These are phyloP conservation scores for Sutorius eximius DNA, from an alignment of 1,284 basidiomycete genomes.

Conservation along the genomic window DNA sequence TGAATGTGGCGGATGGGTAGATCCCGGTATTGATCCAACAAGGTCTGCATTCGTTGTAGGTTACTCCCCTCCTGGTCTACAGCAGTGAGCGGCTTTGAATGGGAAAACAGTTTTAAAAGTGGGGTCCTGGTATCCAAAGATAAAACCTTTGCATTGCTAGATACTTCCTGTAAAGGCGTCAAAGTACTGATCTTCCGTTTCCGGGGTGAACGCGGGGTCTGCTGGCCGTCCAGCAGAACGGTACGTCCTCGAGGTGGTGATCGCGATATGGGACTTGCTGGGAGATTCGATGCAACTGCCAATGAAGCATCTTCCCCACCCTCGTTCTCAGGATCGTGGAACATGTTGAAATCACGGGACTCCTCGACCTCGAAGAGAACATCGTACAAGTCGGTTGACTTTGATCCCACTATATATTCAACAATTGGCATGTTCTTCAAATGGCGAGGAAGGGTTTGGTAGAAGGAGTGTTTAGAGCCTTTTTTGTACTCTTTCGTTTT, in stretches of 20 bases:
- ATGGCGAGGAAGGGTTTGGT: constrained; percentile 63
- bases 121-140: constrained; percentile 33
- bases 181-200: constrained; percentile 33
- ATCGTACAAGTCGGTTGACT: constrained; percentile 64
- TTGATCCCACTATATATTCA: constrained; percentile 68
- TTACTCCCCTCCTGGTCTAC: constrained; percentile 39
- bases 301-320: constrained; percentile 12
- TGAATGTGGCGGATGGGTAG: constrained; percentile 64
- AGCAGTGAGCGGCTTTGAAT: constrained; percentile 15
- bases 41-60: constrained; percentile 54
- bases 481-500: constrained; percentile 50
- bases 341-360: constrained; percentile 49
- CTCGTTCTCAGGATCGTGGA: constrained; percentile 49
- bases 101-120: constrained; percentile 29
- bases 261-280: constrained; percentile 14
- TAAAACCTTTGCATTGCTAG: constrained; percentile 32
- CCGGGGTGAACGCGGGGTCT: constrained; percentile 10
- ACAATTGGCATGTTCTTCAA: constrained; percentile 72
- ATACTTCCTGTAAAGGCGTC: constrained; percentile 28
- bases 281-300: constrained; percentile 10
- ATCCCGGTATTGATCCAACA: constrained; percentile 61
- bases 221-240: constrained; percentile 12
- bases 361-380: constrained; percentile 75
- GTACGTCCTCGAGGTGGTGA: constrained; percentile 5
- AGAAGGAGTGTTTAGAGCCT: constrained; percentile 54